phyloP scores from a whole-genome alignment of 148 eudicot species.

The Dysphania ambrosioides region DNA sequence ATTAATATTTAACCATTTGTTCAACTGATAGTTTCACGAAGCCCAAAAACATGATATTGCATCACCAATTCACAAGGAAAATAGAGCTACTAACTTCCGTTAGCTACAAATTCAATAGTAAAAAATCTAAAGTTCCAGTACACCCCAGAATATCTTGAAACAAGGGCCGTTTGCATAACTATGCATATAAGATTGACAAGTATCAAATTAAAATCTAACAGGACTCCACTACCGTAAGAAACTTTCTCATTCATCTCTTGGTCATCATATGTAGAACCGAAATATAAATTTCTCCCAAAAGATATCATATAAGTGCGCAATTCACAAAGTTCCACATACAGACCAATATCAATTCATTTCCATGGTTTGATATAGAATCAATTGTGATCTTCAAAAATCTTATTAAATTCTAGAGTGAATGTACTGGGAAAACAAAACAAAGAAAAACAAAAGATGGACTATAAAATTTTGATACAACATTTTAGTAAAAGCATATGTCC shows the following conservation, averaged over 20 bases:
- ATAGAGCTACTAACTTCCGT: too few relatives aligned
- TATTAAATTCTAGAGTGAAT: background rate
- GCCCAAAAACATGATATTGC: too few relatives aligned
- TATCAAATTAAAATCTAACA: too few relatives aligned
- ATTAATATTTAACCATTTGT: too few relatives aligned
- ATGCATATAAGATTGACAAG: background rate
- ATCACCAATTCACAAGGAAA: too few relatives aligned
- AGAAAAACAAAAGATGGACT: background rate
- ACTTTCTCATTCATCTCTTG: background rate
- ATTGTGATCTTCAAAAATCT: background rate
- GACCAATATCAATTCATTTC: background rate
- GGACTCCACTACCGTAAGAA: background rate
- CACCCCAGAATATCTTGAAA: background rate
- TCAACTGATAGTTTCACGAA: too few relatives aligned
- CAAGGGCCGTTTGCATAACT: background rate
- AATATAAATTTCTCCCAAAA: background rate
- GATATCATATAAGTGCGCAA: background rate
- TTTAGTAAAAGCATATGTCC: background rate
- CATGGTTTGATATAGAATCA: background rate
- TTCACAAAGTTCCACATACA: background rate
- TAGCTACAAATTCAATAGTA: too few relatives aligned
- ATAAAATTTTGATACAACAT: background rate
- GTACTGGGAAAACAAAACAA: too few relatives aligned
- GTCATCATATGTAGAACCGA: too few relatives aligned
- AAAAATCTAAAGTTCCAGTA: background rate